These are phyloP conservation scores for Aegilops umbellulata DNA, from an alignment of 176 grass and related monocot genomes.

Conservation along the genomic window DNA sequence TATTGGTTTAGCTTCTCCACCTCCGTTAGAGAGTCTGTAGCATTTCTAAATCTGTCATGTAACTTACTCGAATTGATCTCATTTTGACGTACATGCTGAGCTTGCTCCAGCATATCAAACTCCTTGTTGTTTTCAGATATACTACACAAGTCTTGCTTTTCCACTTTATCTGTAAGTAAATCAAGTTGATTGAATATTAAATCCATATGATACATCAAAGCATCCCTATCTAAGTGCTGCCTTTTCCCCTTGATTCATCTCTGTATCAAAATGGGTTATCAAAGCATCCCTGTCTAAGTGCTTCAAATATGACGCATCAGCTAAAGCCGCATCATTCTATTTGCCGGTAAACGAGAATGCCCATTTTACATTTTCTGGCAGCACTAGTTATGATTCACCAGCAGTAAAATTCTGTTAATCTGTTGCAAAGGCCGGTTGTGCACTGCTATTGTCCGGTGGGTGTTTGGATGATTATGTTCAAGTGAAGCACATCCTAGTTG, in stretches of 20 bases:
- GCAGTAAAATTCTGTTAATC: constrained; percentile 29
- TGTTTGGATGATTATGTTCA: constrained; percentile 46
- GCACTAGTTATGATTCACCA: constrained; percentile 5
- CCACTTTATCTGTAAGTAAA: constrained; percentile 45
- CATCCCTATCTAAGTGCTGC: too few relatives aligned
- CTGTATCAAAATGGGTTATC: too few relatives aligned
- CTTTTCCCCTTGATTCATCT: too few relatives aligned
- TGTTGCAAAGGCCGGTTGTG: constrained; percentile 48
- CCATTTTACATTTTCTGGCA: background rate
- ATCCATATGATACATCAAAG: constrained; percentile 3
- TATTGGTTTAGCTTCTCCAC: constrained; percentile 35
- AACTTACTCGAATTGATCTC: constrained; percentile 27
- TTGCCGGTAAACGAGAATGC: constrained; percentile 33
- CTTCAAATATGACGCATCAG: too few relatives aligned
- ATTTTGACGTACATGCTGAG: constrained; percentile 41
- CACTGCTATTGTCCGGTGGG: constrained; percentile 46
- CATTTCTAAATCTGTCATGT: constrained; percentile 25
- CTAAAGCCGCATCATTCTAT: constrained; percentile 35
- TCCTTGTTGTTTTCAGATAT: constrained; percentile 41
- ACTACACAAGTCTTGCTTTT: constrained; percentile 36
- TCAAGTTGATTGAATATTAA: constrained; percentile 29
- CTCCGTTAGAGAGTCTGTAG: constrained; percentile 27
- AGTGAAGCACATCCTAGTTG: constrained; percentile 53
- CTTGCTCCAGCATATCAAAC: constrained; percentile 39
- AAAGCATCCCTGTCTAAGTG: too few relatives aligned